phyloP scores from a whole-genome alignment of 768 basidiomycete genomes.

The Auriscalpium orientale region DNA sequence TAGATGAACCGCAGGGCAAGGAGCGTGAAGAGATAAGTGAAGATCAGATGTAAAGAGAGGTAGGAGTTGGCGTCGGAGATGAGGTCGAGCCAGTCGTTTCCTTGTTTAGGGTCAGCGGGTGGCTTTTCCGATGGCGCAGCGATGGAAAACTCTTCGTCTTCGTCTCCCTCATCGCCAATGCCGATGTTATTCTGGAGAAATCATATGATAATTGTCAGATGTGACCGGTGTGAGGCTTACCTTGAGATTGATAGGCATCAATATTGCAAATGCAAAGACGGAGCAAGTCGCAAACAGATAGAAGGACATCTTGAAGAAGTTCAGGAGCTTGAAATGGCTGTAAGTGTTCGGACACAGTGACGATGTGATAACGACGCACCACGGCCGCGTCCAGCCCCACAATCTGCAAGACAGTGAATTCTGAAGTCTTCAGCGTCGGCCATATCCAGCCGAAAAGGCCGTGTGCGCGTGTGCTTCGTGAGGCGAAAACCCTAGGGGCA shows the following conservation, averaged over 20 bases:
- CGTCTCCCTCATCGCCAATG: slow-evolving; percentile 43
- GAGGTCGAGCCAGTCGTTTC: slow-evolving; percentile 71
- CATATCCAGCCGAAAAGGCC: slow-evolving; percentile 96
- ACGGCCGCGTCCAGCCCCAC: slow-evolving; percentile 97
- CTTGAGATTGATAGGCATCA: slow-evolving; percentile 94
- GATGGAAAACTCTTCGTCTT: slow-evolving; percentile 21
- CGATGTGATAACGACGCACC: slow-evolving; percentile 38
- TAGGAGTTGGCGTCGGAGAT: slow-evolving; percentile 88
- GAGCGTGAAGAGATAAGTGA: slow-evolving; percentile 90
- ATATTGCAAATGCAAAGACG: slow-evolving; percentile 68
- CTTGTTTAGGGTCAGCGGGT: slow-evolving; percentile 3
- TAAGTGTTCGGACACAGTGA: neutral
- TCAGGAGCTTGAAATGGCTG: slow-evolving; percentile 60
- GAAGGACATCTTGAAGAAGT: slow-evolving; percentile 94
- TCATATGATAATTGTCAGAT: neutral
- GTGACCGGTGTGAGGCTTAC: slow-evolving; percentile 34
- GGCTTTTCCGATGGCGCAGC: slow-evolving; percentile 19
- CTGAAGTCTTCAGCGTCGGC: slow-evolving; percentile 84
- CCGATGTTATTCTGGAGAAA: slow-evolving; percentile 62
- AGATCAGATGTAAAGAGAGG: slow-evolving; percentile 80
- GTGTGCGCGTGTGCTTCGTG: slow-evolving; percentile 85
- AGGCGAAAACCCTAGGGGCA: slow-evolving; percentile 75
- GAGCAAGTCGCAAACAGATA: slow-evolving; percentile 85
- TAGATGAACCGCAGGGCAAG: slow-evolving; percentile 83
- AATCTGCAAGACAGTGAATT: slow-evolving; percentile 90